Evolutionary conservation across 345 rosid species (phyloP), one percentile per base, ranked within the genome.

Genomic region (Viola odorata): DNA sequence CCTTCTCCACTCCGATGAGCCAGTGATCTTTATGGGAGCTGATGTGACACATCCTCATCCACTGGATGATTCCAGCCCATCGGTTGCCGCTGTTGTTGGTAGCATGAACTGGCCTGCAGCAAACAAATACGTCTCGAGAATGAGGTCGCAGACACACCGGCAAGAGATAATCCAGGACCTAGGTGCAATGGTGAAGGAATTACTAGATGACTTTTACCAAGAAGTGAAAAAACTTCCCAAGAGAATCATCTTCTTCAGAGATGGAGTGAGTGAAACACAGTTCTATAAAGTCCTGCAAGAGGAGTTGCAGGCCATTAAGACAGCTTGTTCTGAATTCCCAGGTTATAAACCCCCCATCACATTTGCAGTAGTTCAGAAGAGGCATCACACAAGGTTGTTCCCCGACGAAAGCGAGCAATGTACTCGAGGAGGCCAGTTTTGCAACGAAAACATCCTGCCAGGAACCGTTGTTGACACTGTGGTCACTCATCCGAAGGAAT

Each of bases 31-130:
- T 63, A 85, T 94, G 96, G 99, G 99, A 48, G 99, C 99, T 4
- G 99, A 94, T 63, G 99, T 89, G 16, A 94, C 99, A 32, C 95
- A 89, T 73, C 99, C 96, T 45, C 99, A 90, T 61, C 99, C 99
- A 0, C 87, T 94, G 1, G 99, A 94, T 39, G 99, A 94, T 68
- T 78, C 41, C 61, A 94, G 99, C 55, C 99, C 99, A 17, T 94
- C 99, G 0, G 91, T 87, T 65, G 99, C 96, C 4, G 99, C 99
- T 50, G 97, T 90, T 37, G 99, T 94, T 38, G 99, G 97, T n/a
- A 94, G 97, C 86, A 81, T 94, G 82, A 94, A 89, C 81, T 94
- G 99, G 99, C 97, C 99, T 1, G 87, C 90, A 13, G 96, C 96
- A 50, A 94, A 94, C 89, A 80, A 82, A 67, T 94, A 94, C 37